A percentile compares a stretch with the other conserved stretches of the same genome.
phyloP scores from a whole-genome alignment of 2,329 filamentous ascomycete species.

The Xylaria polymorpha region DNA sequence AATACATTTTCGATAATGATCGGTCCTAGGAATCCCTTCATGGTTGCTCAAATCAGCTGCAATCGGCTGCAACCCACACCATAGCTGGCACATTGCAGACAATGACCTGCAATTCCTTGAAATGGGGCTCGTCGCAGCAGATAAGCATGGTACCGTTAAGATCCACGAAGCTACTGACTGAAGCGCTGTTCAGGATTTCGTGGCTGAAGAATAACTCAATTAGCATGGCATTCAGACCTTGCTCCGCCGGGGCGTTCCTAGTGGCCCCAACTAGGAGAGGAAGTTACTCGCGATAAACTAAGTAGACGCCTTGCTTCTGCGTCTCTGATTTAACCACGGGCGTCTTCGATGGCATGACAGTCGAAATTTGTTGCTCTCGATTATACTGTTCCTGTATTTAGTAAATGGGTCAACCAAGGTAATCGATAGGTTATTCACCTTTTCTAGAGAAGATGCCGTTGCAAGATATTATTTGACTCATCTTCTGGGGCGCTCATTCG shows the following conservation, averaged over 20 bases:
- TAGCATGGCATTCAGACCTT: neutral
- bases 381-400: neutral
- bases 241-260: neutral
- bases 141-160: neutral
- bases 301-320: neutral
- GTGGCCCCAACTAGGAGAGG: constrained; percentile 8
- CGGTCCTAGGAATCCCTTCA: constrained; percentile 24
- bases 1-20: constrained; percentile 5
- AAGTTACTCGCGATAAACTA: constrained; percentile 14
- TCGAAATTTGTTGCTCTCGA: neutral
- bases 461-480: constrained; percentile 15
- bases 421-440: neutral
- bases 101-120: constrained; percentile 10
- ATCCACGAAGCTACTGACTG: neutral
- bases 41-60: constrained; percentile 11
- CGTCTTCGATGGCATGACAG: constrained; percentile 12
- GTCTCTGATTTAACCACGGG: neutral
- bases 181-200: neutral
- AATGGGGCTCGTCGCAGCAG: constrained; percentile 3
- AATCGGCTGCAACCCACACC: constrained; percentile 10
- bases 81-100: neutral
- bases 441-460: constrained; percentile 23
- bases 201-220: neutral
- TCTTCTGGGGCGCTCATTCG: neutral
- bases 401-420: neutral